Conservation (phyloP, 371 early-diverging fungal species). For the Apophysomyces variabilis region DNA sequence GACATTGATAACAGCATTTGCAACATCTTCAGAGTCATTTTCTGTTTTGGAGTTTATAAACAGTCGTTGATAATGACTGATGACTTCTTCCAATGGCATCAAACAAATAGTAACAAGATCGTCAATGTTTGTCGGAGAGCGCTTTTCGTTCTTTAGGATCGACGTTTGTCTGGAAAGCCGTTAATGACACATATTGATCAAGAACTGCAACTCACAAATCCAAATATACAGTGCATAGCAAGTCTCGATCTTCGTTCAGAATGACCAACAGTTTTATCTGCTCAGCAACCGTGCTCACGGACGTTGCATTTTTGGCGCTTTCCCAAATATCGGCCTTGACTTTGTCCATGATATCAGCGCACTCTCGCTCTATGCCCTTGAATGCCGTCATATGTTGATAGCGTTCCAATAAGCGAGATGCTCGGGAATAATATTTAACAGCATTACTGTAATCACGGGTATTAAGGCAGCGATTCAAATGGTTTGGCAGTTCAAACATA, state of each 20-base stretch:
- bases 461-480: constrained; percentile 65
- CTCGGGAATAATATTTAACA: constrained; percentile 76
- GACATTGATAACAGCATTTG: not conserved
- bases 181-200: not conserved
- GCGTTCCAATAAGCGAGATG: constrained; percentile 72
- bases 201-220: constrained; percentile 40
- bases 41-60: constrained; percentile 18
- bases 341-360: constrained; percentile 72
- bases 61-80: constrained; percentile 26
- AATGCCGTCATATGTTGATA: constrained; percentile 78
- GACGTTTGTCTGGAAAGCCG: constrained; percentile 22
- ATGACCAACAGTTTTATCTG: constrained; percentile 62
- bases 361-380: constrained; percentile 77
- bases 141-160: constrained; percentile 21
- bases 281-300: constrained; percentile 51
- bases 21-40: constrained; percentile 9
- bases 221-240: constrained; percentile 54
- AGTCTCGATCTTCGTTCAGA: constrained; percentile 54
- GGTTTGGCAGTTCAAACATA: constrained; percentile 82
- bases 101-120: constrained; percentile 24
- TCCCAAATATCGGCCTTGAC: constrained; percentile 59
- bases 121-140: constrained; percentile 3
- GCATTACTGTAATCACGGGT: constrained; percentile 71
- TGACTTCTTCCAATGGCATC: constrained; percentile 35
- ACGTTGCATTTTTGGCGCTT: constrained; percentile 26